These are phyloP conservation scores for Microbotryum lychnidis-dioicae DNA, from an alignment of 1,284 basidiomycete genomes.

Conservation along the genomic window DNA sequence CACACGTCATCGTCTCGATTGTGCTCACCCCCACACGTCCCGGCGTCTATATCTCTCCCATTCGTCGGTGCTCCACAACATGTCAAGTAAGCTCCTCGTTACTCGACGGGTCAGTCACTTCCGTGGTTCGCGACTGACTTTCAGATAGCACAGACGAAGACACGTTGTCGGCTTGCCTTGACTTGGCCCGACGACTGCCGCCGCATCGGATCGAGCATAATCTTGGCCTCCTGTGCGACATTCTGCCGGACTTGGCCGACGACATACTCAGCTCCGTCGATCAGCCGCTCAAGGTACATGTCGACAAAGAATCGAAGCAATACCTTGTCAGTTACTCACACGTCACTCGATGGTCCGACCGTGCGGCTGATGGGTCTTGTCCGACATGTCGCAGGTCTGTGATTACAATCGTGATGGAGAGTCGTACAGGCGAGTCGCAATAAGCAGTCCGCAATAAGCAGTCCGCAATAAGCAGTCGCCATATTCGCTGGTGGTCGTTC, in stretches of 20 bases:
- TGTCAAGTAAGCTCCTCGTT: no score
- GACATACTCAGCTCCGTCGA: slow-evolving; percentile 93
- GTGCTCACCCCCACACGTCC: no score
- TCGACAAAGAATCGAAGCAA: slow-evolving; percentile 70
- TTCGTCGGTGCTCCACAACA: no score
- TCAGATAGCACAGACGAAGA: slow-evolving; percentile 7
- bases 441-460: not conserved
- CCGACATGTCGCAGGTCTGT: slow-evolving; percentile 14
- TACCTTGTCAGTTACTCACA: slow-evolving; percentile 65
- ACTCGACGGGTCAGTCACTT: no score
- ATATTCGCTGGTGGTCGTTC: not conserved
- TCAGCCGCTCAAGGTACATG: slow-evolving; percentile 76
- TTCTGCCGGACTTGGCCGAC: slow-evolving; percentile 66
- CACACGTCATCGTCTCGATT: no score
- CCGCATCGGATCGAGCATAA: slow-evolving; percentile 86
- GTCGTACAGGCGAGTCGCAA: slow-evolving; percentile 64
- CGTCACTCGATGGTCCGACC: not conserved
- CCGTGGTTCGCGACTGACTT: not conserved
- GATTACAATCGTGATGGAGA: slow-evolving; percentile 98
- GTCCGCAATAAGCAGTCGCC: not conserved
- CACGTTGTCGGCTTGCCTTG: slow-evolving; percentile 60
- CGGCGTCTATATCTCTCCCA: no score
- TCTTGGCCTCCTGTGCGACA: slow-evolving; percentile 63
- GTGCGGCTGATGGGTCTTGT: not conserved
- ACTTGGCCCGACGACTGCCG: slow-evolving; percentile 89